Evolutionary conservation across 2,329 filamentous ascomycete genomes (phyloP).

Genomic region (Penicillium palitans): DNA sequence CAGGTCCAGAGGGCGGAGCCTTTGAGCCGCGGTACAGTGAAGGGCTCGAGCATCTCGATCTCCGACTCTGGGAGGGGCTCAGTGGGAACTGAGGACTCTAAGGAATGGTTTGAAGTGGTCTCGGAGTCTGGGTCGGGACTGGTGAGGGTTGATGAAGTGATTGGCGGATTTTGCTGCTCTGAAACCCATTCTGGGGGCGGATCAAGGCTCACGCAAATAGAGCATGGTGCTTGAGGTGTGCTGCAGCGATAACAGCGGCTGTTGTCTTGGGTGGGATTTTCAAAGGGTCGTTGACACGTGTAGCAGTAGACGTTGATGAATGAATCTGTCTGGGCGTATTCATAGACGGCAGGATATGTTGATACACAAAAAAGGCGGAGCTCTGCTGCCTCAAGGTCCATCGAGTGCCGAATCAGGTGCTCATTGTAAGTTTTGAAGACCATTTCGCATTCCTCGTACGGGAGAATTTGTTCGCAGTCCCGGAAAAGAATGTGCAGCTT

Average conservation of each 20-base stretch:
- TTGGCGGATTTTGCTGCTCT: slow-evolving; percentile 22
- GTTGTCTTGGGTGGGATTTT: slow-evolving; percentile 51
- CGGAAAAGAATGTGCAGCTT: slow-evolving; percentile 43
- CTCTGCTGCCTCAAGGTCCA: slow-evolving; percentile 52
- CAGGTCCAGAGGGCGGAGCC: slow-evolving; percentile 53
- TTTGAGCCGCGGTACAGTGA: slow-evolving; percentile 30
- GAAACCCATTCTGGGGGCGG: slow-evolving; percentile 44
- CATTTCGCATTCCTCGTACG: slow-evolving; percentile 53
- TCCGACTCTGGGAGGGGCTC: slow-evolving; percentile 31
- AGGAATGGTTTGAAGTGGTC: slow-evolving; percentile 42
- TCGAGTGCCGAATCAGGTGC: slow-evolving; percentile 50
- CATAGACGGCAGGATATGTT: slow-evolving; percentile 57
- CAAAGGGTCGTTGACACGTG: slow-evolving; percentile 57
- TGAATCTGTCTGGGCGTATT: slow-evolving; percentile 57
- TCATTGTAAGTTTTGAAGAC: slow-evolving; percentile 60
- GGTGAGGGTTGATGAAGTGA: slow-evolving; percentile 11
- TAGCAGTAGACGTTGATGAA: slow-evolving; percentile 57
- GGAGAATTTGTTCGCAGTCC: slow-evolving; percentile 41
- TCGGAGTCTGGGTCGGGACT: slow-evolving; percentile 21
- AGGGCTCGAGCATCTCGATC: slow-evolving; percentile 29
- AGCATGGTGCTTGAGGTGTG: slow-evolving; percentile 41
- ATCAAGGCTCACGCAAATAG: slow-evolving; percentile 44
- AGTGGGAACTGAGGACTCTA: slow-evolving; percentile 45
- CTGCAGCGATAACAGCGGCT: slow-evolving; percentile 54
- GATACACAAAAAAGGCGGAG: slow-evolving; percentile 59